These are phyloP conservation scores for Coleophoma cylindrospora DNA, from an alignment of 2,329 filamentous ascomycete genomes.

Conservation along the genomic window DNA sequence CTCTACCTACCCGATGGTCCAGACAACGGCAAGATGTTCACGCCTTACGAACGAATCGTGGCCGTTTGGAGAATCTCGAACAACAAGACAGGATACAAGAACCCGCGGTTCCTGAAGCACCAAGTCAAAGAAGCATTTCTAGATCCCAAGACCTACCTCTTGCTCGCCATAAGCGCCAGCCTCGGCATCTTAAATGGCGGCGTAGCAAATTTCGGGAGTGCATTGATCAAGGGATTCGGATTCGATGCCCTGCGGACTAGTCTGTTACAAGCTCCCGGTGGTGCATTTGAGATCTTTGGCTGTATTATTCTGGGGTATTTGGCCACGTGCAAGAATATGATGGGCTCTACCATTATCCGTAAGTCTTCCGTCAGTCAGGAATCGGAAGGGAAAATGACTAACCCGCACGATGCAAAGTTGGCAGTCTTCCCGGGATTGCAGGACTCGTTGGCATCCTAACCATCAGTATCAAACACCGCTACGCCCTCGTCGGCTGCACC, in stretches of 20 bases:
- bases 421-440: constrained; percentile 2
- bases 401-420: background rate
- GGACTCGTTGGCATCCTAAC: constrained; percentile 37
- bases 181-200: constrained; percentile 57
- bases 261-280: constrained; percentile 68
- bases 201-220: constrained; percentile 61
- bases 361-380: background rate
- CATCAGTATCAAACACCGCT: constrained; percentile 59
- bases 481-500: constrained; percentile 56
- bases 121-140: constrained; percentile 54
- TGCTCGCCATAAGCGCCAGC: constrained; percentile 60
- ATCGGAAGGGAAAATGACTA: too few species aligned
- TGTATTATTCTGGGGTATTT: constrained; percentile 7
- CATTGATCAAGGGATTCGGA: constrained; percentile 67
- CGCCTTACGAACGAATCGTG: constrained; percentile 52
- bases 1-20: constrained; percentile 59
- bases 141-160: constrained; percentile 57
- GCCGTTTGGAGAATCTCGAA: constrained; percentile 56
- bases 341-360: constrained; percentile 7
- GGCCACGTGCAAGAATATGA: constrained; percentile 6
- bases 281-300: constrained; percentile 31
- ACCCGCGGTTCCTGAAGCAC: constrained; percentile 49
- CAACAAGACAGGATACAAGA: constrained; percentile 57
- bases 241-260: constrained; percentile 58
- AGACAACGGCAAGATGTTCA: constrained; percentile 62